These are phyloP conservation scores for Kurtzmaniella quercitrusa DNA, from an alignment of 1,139 yeast genomes.

Conservation along the genomic window DNA sequence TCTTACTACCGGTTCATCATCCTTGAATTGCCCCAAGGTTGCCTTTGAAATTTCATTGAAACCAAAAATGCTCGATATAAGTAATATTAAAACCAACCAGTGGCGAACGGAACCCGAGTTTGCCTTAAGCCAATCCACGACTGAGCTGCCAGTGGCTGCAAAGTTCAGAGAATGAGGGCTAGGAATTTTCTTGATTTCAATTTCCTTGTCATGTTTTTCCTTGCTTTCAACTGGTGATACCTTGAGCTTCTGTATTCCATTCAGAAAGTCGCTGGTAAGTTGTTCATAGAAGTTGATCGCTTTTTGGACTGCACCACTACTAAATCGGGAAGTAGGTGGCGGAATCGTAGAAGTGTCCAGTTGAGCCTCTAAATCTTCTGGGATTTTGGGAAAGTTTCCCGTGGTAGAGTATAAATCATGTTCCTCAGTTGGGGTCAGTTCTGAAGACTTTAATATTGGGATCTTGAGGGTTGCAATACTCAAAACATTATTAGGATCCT, in stretches of 20 bases:
- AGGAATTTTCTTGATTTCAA: not conserved
- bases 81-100: not conserved
- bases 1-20: not conserved
- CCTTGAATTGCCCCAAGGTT: not conserved
- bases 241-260: not conserved
- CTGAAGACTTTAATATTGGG: constrained; percentile 11
- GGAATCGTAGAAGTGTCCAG: not conserved
- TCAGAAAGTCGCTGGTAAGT: constrained; percentile 1
- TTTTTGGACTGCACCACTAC: not conserved
- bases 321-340: not conserved
- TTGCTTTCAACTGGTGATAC: too few relatives aligned
- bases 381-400: not conserved
- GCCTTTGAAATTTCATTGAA: not conserved
- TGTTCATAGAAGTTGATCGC: constrained; percentile 1
- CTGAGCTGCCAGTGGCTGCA: not conserved
- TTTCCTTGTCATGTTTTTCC: too few relatives aligned
- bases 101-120: not conserved
- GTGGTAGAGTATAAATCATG: not conserved
- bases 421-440: not conserved
- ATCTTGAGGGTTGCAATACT: constrained; percentile 18
- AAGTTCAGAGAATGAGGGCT: not conserved
- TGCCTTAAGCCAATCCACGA: not conserved
- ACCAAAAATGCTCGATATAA: not conserved
- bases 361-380: not conserved
- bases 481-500: constrained; percentile 7